These are phyloP conservation scores for Vicia faba DNA, from an alignment of 306 rosid species.

Conservation along the genomic window DNA sequence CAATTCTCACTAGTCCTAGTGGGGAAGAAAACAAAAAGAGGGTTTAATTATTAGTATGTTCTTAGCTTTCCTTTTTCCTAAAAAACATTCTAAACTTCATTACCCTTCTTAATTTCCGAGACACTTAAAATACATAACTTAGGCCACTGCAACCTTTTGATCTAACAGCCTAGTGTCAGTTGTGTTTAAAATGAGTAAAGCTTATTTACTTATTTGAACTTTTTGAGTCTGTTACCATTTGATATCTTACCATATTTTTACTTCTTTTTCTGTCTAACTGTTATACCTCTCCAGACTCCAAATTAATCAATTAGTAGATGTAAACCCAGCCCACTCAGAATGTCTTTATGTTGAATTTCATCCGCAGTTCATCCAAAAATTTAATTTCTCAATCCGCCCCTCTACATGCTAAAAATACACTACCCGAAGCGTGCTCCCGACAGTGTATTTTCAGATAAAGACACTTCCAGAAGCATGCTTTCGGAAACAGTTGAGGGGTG, in stretches of 20 bases:
- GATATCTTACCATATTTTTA: not conserved
- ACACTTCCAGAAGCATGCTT: no score
- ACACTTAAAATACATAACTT: not conserved
- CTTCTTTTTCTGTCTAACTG: not conserved
- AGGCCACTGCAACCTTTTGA: no score
- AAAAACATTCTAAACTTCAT: not conserved
- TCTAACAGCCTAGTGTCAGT: no score
- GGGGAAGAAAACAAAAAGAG: slow-evolving; percentile 3
- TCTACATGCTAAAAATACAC: no score
- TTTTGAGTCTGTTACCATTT: not conserved
- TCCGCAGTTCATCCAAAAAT: slow-evolving; percentile 14
- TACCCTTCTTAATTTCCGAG: not conserved
- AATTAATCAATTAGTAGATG: slow-evolving; percentile 24
- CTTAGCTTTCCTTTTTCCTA: not conserved
- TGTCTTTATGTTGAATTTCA: slow-evolving; percentile 22
- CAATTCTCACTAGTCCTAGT: not conserved
- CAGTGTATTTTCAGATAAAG: no score
- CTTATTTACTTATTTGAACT: slow-evolving; percentile 22
- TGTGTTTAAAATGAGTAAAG: slow-evolving; percentile 5
- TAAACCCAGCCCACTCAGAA: slow-evolving; percentile 16
- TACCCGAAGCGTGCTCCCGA: no score
- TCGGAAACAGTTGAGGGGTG: no score
- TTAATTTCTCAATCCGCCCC: no score
- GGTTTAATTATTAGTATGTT: not conserved
- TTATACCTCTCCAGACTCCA: not conserved